Evolutionary conservation across 345 rosid genomes (phyloP), one percentile per base, ranked within the genome.

Genomic region (Salix suchowensis): DNA sequence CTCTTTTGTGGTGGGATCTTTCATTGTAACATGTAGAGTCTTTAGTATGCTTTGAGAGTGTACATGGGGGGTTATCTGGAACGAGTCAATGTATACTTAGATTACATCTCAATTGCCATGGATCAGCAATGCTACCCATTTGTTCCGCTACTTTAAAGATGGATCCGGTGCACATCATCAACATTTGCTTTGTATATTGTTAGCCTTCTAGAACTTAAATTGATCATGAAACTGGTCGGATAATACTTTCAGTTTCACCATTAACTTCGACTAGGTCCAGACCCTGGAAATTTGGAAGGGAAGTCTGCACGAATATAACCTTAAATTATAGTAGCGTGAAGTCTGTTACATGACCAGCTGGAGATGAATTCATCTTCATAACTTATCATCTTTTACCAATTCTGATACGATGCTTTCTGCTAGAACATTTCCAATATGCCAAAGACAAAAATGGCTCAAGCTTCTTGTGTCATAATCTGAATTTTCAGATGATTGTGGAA

Each of bases 21-120:
- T 74, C 69, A 18, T 72, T 69, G 80, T 58, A 72, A 75, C 50
- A 70, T 76, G 81, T 77, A 30, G 32, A 61, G 50, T 84, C 81
- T 50, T 72, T 76, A 40, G 68, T 67, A 74, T 70, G 82, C 74
- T 79, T 77, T 79, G 78, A 73, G 67, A 58, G 74, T 84, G 86
- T 86, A 82, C 68, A 86, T 84, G 84, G 58, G 85, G 58, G 76
- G 70, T 78, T 80, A 77, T 75, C 67, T 67, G 18, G 67, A 77
- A 74, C 75, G 58, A 75, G 72, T 71, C 76, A 54, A 70, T 80
- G 73, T 76, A 84, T 76, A 78, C 78, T 54, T 78, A 74, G 77
- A 77, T 77, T 52, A 37, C 65, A 55, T 77, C 76, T 81, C 64
- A 46, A 23, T 77, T 76, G 72, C 61, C 42, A 18, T 74, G 61